phyloP scores from a whole-genome alignment of 495 filamentous ascomycete genomes.

The Thozetella sp. region DNA sequence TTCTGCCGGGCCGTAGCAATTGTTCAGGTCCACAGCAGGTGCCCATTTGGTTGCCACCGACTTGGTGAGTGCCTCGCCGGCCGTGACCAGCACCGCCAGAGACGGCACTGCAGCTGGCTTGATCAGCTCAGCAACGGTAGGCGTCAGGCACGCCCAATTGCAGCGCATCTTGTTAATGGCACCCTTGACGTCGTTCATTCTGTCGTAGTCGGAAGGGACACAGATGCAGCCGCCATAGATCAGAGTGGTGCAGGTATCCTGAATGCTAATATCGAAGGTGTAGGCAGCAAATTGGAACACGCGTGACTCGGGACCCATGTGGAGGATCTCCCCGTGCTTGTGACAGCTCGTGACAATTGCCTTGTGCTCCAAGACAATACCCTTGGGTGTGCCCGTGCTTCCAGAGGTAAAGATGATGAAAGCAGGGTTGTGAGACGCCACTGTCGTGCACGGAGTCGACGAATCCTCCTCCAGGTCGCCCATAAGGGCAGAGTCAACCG shows the following conservation, averaged over 20 bases:
- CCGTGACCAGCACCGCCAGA: constrained; percentile 46
- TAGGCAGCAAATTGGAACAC: constrained; percentile 61
- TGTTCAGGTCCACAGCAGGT: constrained; percentile 37
- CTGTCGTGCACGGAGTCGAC: background rate
- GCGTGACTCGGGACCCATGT: background rate
- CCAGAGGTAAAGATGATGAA: constrained; percentile 51
- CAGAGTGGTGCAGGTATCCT: constrained; percentile 57
- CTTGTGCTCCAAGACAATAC: constrained; percentile 29
- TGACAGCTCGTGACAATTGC: constrained; percentile 9
- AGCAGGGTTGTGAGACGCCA: constrained; percentile 13
- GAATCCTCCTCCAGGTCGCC: background rate
- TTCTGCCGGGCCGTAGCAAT: constrained; percentile 46
- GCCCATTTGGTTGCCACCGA: constrained; percentile 57
- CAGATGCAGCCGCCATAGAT: constrained; percentile 64
- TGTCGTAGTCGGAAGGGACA: constrained; percentile 56
- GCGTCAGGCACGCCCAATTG: constrained; percentile 19
- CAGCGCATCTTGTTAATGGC: constrained; percentile 19
- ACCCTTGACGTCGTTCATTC: constrained; percentile 28
- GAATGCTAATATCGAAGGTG: constrained; percentile 60
- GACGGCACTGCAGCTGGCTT: constrained; percentile 31
- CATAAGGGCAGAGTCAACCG: background rate
- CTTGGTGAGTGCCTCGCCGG: constrained; percentile 55
- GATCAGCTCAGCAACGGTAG: constrained; percentile 12
- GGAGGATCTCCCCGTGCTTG: background rate
- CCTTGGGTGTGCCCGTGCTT: constrained; percentile 18